These are phyloP conservation scores for Corylus americana DNA, from an alignment of 306 rosid genomes.

Conservation along the genomic window DNA sequence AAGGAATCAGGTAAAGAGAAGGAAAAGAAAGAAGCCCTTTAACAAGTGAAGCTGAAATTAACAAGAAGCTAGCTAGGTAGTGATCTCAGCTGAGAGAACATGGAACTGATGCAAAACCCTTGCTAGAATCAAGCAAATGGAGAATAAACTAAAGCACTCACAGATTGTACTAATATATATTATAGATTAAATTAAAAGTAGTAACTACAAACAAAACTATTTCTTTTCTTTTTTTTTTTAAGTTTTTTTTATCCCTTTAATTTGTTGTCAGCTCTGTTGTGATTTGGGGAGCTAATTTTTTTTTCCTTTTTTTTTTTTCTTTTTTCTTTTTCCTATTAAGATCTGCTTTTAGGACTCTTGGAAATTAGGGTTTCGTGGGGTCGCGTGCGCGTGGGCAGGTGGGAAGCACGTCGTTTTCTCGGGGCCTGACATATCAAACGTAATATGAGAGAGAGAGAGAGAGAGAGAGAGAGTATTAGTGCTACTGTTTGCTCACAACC, in stretches of 20 bases:
- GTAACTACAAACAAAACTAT: slow-evolving; percentile 21
- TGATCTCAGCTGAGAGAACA: slow-evolving; percentile 37
- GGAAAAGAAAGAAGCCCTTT: slow-evolving; percentile 6
- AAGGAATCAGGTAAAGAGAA: slow-evolving; percentile 44
- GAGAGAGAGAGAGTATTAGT: not conserved
- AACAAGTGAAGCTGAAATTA: not conserved
- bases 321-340: slow-evolving; percentile 2
- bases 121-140: slow-evolving; percentile 42
- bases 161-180: slow-evolving; percentile 15
- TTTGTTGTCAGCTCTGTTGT: slow-evolving; percentile 42
- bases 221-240: slow-evolving; percentile 9
- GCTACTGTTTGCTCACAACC: not conserved
- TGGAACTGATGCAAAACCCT: slow-evolving; percentile 57
- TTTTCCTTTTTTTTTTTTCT: not conserved
- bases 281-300: slow-evolving; percentile 41
- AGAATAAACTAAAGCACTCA: slow-evolving; percentile 25
- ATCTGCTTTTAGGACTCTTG: slow-evolving; percentile 50
- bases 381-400: slow-evolving; percentile 72
- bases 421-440: slow-evolving; percentile 39
- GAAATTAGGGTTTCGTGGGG: slow-evolving; percentile 91
- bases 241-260: not conserved
- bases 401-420: slow-evolving; percentile 62
- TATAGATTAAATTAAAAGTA: not conserved
- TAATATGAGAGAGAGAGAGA: slow-evolving; percentile 3
- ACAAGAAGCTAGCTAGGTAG: slow-evolving; percentile 1